A percentile compares a stretch with the other conserved stretches of the same genome.
phyloP scores from a whole-genome alignment of 768 basidiomycete genomes.

The Suillus decipiens region DNA sequence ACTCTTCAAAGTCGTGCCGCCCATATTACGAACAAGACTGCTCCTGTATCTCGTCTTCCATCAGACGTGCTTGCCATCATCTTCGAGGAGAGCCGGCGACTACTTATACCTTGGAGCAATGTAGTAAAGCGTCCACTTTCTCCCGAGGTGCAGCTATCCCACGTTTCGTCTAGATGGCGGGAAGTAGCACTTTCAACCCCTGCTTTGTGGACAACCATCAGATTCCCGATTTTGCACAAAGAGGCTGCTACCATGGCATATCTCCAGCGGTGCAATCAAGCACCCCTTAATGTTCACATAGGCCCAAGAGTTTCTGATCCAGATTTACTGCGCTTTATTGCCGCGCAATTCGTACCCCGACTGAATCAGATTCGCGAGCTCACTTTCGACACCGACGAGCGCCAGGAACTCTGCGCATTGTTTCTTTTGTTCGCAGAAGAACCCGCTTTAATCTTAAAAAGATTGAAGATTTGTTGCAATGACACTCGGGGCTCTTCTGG shows the following conservation, averaged over 20 bases:
- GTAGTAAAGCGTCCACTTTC: constrained; percentile 30
- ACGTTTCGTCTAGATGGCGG: constrained; percentile 38
- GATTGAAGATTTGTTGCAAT: constrained; percentile 31
- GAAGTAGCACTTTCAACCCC: constrained; percentile 35
- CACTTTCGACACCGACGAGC: constrained; percentile 32
- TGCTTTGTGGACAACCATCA: constrained; percentile 38
- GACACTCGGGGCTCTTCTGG: constrained; percentile 28
- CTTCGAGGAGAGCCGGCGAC: constrained; percentile 33
- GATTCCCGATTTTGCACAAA: constrained; percentile 32
- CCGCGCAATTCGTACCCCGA: constrained; percentile 30
- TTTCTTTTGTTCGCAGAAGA: constrained; percentile 24
- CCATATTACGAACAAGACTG: constrained; percentile 32
- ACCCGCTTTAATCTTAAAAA: constrained; percentile 28
- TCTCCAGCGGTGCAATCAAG: constrained; percentile 33
- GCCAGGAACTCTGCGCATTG: constrained; percentile 29
- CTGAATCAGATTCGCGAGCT: constrained; percentile 33
- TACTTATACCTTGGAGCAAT: constrained; percentile 29
- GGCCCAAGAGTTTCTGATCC: constrained; percentile 29
- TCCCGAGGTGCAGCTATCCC: constrained; percentile 36
- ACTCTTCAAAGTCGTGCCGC: constrained; percentile 34
- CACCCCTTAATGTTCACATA: constrained; percentile 34
- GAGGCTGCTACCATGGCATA: constrained; percentile 31
- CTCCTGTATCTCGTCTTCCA: constrained; percentile 31
- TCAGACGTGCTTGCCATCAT: constrained; percentile 36
- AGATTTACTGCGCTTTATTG: constrained; percentile 26